Conservation (phyloP, 305 asterid genomes). For the Rubia tinctorum region DNA sequence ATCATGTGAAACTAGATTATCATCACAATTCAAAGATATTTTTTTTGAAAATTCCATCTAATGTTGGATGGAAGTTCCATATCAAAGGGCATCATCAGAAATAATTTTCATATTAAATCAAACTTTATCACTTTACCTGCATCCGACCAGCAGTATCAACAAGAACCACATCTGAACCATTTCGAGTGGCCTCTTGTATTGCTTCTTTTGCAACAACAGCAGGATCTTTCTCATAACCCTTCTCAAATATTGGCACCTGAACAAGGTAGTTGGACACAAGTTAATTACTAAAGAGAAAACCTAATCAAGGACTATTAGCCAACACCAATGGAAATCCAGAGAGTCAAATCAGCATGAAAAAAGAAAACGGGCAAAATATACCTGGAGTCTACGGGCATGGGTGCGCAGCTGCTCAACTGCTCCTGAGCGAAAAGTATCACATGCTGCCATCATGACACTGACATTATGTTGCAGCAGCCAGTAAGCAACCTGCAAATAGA, state of each 20-base stretch:
- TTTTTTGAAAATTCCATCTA: neutral
- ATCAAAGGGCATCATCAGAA: neutral
- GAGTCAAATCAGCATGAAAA: neutral
- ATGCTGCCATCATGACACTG: slow-evolving; percentile 97
- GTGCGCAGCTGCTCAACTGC: slow-evolving; percentile 99
- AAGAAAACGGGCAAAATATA: slow-evolving; percentile 17
- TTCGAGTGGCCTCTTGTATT: slow-evolving; percentile 82
- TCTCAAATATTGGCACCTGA: slow-evolving; percentile 95
- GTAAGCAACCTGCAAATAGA: slow-evolving; percentile 68
- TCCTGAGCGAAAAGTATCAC: slow-evolving; percentile 98
- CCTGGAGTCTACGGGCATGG: slow-evolving; percentile 98
- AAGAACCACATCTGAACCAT: slow-evolving; percentile 91
- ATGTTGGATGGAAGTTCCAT: neutral
- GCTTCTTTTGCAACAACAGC: slow-evolving; percentile 98
- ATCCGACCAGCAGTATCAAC: slow-evolving; percentile 98
- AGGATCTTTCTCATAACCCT: slow-evolving; percentile 98
- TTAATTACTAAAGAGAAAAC: neutral
- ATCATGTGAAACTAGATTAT: neutral
- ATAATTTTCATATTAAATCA: neutral
- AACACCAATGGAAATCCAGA: neutral
- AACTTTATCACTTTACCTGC: slow-evolving; percentile 52
- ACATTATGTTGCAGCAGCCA: slow-evolving; percentile 90
- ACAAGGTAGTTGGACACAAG: slow-evolving; percentile 13
- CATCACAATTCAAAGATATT: too few relatives aligned
- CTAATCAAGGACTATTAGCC: neutral